These are phyloP conservation scores for Clavispora santaluciae DNA, from an alignment of 805 yeast genomes.

Conservation along the genomic window DNA sequence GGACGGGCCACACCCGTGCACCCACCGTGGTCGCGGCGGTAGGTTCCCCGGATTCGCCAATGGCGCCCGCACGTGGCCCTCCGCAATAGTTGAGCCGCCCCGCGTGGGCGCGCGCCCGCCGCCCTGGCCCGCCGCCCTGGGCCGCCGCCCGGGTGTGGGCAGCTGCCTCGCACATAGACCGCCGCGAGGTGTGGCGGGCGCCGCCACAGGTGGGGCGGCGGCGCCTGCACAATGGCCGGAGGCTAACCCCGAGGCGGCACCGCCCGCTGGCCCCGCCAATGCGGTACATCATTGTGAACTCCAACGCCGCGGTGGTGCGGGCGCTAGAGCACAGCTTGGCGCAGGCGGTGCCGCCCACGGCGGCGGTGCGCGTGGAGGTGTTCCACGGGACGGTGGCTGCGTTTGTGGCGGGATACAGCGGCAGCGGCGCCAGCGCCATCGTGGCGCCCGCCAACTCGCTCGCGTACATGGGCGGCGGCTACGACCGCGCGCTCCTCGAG, in stretches of 20 bases:
- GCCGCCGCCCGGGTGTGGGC: too few species aligned
- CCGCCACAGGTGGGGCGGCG: too few species aligned
- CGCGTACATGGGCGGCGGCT: conserved; percentile 27
- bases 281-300: conserved; percentile 8
- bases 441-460: conserved; percentile 23
- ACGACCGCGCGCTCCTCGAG: conserved; percentile 19
- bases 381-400: background rate
- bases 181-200: too few species aligned
- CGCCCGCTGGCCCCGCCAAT: background rate
- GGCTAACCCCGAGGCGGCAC: background rate
- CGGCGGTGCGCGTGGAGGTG: background rate
- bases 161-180: too few species aligned
- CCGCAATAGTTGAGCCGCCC: too few species aligned
- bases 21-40: background rate
- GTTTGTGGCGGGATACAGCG: background rate
- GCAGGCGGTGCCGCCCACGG: background rate
- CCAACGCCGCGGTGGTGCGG: conserved; percentile 1
- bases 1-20: conserved; percentile 1
- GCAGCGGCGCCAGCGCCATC: conserved; percentile 8
- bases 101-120: background rate
- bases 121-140: background rate
- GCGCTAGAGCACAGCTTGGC: conserved; percentile 1
- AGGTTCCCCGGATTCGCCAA: conserved; percentile 2
- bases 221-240: conserved; percentile 1
- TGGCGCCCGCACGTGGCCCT: conserved; percentile 1